A percentile compares a stretch with the other conserved stretches of the same genome.
These are phyloP conservation scores for Sordaria brevicollis DNA, from an alignment of 495 filamentous ascomycete genomes.

Conservation along the genomic window DNA sequence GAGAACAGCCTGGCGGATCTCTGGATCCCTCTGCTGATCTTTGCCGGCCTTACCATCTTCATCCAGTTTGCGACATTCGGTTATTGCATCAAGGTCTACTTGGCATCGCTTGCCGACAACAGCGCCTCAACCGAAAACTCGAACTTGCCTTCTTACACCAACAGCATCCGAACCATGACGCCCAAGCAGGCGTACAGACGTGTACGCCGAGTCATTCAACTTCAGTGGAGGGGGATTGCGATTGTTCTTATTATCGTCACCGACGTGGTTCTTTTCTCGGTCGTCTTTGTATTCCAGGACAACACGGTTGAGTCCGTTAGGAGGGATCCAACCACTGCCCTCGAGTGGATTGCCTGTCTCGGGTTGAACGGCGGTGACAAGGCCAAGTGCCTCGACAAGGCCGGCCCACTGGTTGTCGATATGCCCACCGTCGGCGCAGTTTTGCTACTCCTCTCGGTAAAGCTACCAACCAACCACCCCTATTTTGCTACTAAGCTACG, in stretches of 20 bases:
- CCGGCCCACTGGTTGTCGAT: slow-evolving; percentile 50
- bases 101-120: slow-evolving; percentile 70
- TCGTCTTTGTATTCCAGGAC: slow-evolving; percentile 82
- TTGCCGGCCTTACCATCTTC: slow-evolving; percentile 66
- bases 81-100: slow-evolving; percentile 92
- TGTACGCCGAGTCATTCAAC: slow-evolving; percentile 71
- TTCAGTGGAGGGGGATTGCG: slow-evolving; percentile 88
- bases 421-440: slow-evolving; percentile 73
- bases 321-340: slow-evolving; percentile 41
- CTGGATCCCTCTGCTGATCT: slow-evolving; percentile 80
- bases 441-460: slow-evolving; percentile 69
- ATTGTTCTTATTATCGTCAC: slow-evolving; percentile 79
- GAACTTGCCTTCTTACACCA: slow-evolving; percentile 64
- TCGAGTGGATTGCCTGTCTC: slow-evolving; percentile 64
- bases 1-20: slow-evolving; percentile 68
- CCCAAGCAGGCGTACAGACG: slow-evolving; percentile 82
- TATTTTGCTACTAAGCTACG: background rate
- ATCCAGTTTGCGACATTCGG: slow-evolving; percentile 77
- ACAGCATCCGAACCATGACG: slow-evolving; percentile 71
- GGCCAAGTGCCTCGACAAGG: slow-evolving; percentile 49
- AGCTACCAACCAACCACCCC: slow-evolving; percentile 8
- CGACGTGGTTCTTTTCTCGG: slow-evolving; percentile 84
- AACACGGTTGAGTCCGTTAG: slow-evolving; percentile 47
- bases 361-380: slow-evolving; percentile 48
- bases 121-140: slow-evolving; percentile 59